Evolutionary conservation across 202 grass and related monocot species (phyloP).

Genomic region (Dendrocalamus latiflorus): DNA sequence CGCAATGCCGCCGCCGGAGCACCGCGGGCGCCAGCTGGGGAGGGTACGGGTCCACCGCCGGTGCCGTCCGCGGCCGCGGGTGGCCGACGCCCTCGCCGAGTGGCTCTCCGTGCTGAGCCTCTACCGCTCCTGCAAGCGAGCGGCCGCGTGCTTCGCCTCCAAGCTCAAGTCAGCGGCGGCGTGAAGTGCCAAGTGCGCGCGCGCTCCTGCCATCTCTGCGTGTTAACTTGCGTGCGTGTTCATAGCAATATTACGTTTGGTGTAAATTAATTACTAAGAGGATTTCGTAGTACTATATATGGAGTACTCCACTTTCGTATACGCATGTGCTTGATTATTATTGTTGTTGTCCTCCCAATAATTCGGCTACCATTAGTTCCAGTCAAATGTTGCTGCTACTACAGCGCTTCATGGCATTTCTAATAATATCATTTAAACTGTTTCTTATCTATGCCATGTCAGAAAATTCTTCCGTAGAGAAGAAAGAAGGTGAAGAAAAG

Average conservation of each 20-base stretch:
- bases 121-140: conserved; percentile 58
- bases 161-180: not conserved
- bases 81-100: conserved; percentile 28
- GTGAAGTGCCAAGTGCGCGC: not conserved
- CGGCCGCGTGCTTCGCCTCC: conserved; percentile 38
- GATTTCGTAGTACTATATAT: not conserved
- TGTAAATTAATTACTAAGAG: conserved; percentile 28
- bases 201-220: not conserved
- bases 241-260: not conserved
- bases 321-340: not conserved
- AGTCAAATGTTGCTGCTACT: not conserved
- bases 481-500: no score
- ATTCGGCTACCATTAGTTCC: not conserved
- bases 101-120: conserved; percentile 44
- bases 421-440: no score
- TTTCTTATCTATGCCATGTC: no score
- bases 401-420: not conserved
- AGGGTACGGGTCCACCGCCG: not conserved
- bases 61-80: not conserved
- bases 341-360: not conserved
- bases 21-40: not conserved
- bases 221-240: not conserved
- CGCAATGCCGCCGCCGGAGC: not conserved
- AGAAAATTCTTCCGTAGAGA: no score
- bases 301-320: not conserved